Evolutionary conservation across 2,329 filamentous ascomycete species (phyloP).

Genomic region (Fonsecaea monophora): DNA sequence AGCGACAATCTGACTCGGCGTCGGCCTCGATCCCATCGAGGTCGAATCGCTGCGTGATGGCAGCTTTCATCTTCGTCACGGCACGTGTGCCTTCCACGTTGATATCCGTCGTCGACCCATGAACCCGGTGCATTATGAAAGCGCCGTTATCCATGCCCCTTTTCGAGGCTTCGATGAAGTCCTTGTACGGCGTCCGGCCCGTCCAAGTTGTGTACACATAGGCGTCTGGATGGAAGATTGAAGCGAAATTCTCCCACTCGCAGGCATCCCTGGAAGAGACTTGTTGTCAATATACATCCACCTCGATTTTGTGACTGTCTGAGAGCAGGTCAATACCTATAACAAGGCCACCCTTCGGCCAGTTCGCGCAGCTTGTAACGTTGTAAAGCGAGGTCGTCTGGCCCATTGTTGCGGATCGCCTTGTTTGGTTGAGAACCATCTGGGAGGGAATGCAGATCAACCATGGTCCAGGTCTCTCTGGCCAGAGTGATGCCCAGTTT

Average conservation of each 20-base stretch:
- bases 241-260: slow-evolving; percentile 61
- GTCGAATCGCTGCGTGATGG: slow-evolving; percentile 60
- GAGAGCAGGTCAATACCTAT: slow-evolving; percentile 45
- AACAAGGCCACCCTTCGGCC: slow-evolving; percentile 59
- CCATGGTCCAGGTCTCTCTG: background rate
- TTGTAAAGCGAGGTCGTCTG: slow-evolving; percentile 53
- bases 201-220: slow-evolving; percentile 61
- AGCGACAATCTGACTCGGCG: slow-evolving; percentile 38
- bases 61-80: slow-evolving; percentile 62
- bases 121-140: slow-evolving; percentile 65
- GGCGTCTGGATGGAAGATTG: slow-evolving; percentile 58
- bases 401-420: slow-evolving; percentile 55
- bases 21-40: slow-evolving; percentile 39
- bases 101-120: slow-evolving; percentile 57
- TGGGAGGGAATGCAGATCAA: slow-evolving; percentile 28
- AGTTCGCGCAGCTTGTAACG: slow-evolving; percentile 57
- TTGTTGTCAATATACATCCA: background rate
- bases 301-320: background rate
- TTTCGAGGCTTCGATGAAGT: slow-evolving; percentile 60
- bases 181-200: slow-evolving; percentile 50
- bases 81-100: slow-evolving; percentile 50
- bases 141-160: slow-evolving; percentile 58
- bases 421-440: slow-evolving; percentile 29
- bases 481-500: background rate
- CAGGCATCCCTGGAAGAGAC: slow-evolving; percentile 51